Conservation (phyloP, 306 rosid species). For the Trifolium fragiferum region DNA sequence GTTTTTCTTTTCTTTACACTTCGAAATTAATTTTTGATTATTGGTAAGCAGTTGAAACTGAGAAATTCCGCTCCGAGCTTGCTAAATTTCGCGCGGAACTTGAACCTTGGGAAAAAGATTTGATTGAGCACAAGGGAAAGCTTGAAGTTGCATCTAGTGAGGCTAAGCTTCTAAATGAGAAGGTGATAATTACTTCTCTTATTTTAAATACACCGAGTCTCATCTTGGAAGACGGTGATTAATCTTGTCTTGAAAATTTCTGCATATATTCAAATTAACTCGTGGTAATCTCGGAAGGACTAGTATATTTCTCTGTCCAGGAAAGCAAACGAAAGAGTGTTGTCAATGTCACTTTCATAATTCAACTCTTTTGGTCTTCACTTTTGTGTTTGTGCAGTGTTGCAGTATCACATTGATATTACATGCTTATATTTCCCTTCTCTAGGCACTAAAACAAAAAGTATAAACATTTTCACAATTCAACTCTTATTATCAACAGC, state of each 20-base stretch:
- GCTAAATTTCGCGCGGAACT: constrained; percentile 83
- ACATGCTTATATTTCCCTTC: not conserved
- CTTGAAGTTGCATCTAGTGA: constrained; percentile 84
- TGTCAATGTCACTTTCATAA: not conserved
- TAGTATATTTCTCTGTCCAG: not conserved
- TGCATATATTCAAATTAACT: constrained; percentile 7
- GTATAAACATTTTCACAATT: not conserved
- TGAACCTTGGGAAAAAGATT: constrained; percentile 94
- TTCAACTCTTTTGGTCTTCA: constrained; percentile 13
- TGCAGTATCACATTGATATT: not conserved
- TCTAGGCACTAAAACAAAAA: not conserved
- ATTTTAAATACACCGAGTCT: constrained; percentile 15
- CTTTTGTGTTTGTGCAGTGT: not conserved
- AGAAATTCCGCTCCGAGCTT: constrained; percentile 76
- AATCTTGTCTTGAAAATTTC: not conserved
- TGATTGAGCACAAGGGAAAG: constrained; percentile 90
- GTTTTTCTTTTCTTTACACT: constrained; percentile 1
- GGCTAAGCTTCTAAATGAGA: constrained; percentile 73
- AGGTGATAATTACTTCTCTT: constrained; percentile 60
- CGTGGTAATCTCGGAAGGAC: constrained; percentile 6
- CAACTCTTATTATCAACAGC: constrained; percentile 3
- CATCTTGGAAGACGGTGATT: constrained; percentile 18
- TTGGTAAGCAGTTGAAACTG: constrained; percentile 80
- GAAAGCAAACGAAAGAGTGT: not conserved
- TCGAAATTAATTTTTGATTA: constrained; percentile 33